Percentiles rank a stretch among this genome's conserved stretches.
Evolutionary conservation across 192 early-diverging fungal genomes (phyloP).

Genomic region (Mortierella claussenii): DNA sequence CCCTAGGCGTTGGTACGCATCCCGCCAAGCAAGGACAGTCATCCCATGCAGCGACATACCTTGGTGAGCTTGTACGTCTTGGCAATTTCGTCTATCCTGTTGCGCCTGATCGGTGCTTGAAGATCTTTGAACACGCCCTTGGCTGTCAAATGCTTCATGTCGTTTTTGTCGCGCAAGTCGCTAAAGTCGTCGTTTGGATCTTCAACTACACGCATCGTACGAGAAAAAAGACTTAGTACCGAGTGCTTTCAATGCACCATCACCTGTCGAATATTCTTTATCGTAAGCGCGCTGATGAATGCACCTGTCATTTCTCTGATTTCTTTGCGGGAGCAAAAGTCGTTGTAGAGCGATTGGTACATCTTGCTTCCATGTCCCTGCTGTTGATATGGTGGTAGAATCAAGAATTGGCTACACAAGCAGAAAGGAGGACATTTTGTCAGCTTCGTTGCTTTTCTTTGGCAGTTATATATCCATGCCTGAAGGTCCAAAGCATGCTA

Average conservation of each 20-base stretch:
- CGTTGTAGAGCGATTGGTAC: conserved; percentile 70
- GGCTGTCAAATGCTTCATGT: conserved; percentile 71
- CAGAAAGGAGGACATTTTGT: neutral
- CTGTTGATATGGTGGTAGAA: conserved; percentile 90
- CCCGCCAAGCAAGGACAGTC: too few relatives aligned
- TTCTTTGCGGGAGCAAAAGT: conserved; percentile 56
- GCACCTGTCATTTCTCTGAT: conserved; percentile 71
- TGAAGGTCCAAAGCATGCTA: neutral
- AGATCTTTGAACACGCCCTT: conserved; percentile 70
- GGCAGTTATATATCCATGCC: too few relatives aligned
- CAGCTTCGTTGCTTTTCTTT: too few relatives aligned
- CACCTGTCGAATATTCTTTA: too few relatives aligned
- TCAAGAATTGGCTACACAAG: conserved; percentile 89
- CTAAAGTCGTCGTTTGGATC: conserved; percentile 92
- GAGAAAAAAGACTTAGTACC: neutral
- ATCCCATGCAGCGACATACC: conserved; percentile 58
- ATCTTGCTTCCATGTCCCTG: conserved; percentile 83
- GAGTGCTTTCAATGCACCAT: too few relatives aligned
- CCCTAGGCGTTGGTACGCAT: too few relatives aligned
- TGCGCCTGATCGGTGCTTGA: conserved; percentile 64
- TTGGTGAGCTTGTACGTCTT: conserved; percentile 80
- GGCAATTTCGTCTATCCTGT: conserved; percentile 61
- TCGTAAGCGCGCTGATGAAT: too few relatives aligned
- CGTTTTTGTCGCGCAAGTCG: conserved; percentile 88
- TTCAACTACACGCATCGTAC: conserved; percentile 70